A percentile compares a stretch with the other conserved stretches of the same genome.
These are phyloP conservation scores for Cercospora beticola DNA, from an alignment of 2,329 filamentous ascomycete species.

Conservation along the genomic window DNA sequence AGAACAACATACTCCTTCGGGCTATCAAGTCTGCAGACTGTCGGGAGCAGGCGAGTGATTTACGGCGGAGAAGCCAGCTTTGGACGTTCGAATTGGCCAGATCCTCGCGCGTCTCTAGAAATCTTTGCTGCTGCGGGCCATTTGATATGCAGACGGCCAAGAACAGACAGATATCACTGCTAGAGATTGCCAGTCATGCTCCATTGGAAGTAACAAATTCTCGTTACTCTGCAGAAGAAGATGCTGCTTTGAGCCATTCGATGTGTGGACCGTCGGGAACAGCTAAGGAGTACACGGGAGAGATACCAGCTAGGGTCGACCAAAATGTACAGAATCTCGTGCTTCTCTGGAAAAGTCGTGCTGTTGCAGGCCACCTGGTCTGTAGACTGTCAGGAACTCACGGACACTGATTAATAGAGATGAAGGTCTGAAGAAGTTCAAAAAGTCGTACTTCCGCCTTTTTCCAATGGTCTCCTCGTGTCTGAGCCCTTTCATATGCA, in stretches of 20 bases:
- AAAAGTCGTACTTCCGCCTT: background rate
- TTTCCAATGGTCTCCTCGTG: background rate
- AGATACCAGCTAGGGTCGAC: background rate
- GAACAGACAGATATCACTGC: background rate
- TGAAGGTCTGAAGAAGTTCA: background rate
- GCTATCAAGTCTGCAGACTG: background rate
- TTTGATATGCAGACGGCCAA: background rate
- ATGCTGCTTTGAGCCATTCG: background rate
- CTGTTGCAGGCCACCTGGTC: background rate
- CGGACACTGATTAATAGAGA: background rate
- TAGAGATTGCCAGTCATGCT: background rate
- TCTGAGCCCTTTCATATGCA: background rate
- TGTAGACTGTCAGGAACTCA: background rate
- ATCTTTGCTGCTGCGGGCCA: background rate
- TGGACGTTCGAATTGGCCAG: background rate
- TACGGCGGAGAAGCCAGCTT: background rate
- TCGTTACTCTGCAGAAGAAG: background rate
- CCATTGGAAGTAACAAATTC: background rate
- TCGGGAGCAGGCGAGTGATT: background rate
- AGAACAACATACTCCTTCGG: background rate
- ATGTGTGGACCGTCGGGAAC: background rate
- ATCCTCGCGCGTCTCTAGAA: background rate
- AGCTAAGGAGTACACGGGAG: background rate
- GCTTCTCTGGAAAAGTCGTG: background rate
- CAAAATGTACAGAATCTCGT: background rate